Percentiles rank a stretch among this genome's conserved stretches.
phyloP scores from a whole-genome alignment of 108 stramenopile species.

The Discostella pseudostelligera region DNA sequence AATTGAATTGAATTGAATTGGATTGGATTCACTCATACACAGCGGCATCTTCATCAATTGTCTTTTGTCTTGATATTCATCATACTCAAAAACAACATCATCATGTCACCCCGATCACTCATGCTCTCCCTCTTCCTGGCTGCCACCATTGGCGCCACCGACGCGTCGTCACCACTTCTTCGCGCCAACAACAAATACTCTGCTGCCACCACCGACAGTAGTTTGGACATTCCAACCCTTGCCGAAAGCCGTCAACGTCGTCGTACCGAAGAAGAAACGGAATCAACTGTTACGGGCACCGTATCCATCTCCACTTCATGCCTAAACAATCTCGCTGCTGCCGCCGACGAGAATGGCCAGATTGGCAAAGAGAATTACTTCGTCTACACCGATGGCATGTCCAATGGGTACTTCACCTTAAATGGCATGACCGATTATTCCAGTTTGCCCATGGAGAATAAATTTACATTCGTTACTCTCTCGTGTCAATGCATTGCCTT shows the following conservation, averaged over 20 bases:
- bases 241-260: background rate
- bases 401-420: slow-evolving; percentile 14
- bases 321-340: background rate
- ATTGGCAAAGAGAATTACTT: background rate
- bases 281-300: background rate
- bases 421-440: background rate
- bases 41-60: too few relatives aligned
- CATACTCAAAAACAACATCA: background rate
- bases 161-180: background rate
- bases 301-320: slow-evolving; percentile 6
- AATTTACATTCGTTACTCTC: slow-evolving; percentile 14
- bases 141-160: slow-evolving; percentile 3
- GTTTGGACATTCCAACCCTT: background rate
- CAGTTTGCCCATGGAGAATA: slow-evolving; percentile 10
- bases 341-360: background rate
- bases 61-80: slow-evolving; percentile 1
- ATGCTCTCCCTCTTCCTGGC: slow-evolving; percentile 1
- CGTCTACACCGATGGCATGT: slow-evolving; percentile 16
- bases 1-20: too few relatives aligned
- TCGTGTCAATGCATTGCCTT: slow-evolving; percentile 5
- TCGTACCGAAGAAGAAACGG: background rate
- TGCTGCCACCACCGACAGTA: background rate
- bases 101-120: background rate
- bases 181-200: background rate
- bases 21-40: too few relatives aligned